Evolutionary conservation across 352 stramenopile species (phyloP).

Genomic region (Pythium insidiosum): DNA sequence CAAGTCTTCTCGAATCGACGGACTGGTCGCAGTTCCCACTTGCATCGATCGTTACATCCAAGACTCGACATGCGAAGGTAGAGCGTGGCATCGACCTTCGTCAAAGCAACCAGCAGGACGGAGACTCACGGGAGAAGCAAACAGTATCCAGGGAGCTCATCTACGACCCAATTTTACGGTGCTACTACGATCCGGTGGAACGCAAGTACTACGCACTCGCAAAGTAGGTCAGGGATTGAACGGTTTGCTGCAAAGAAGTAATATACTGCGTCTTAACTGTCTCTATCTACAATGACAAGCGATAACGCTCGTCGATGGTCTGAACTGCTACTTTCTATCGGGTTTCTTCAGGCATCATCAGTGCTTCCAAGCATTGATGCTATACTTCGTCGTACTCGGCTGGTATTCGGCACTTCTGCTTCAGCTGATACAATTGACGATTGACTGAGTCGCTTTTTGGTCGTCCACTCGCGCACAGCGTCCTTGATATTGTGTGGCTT

Average conservation of each 20-base stretch:
- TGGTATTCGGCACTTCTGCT: slow-evolving; percentile 6
- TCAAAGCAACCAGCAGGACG: slow-evolving; percentile 1
- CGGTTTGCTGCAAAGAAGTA: slow-evolving; percentile 5
- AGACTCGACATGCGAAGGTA: background rate
- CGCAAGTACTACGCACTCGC: slow-evolving; percentile 79
- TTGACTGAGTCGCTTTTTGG: slow-evolving; percentile 28
- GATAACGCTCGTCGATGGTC: too few species aligned
- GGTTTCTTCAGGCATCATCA: slow-evolving; percentile 24
- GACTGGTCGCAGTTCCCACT: slow-evolving; percentile 38
- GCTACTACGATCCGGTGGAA: slow-evolving; percentile 72
- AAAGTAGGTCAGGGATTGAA: slow-evolving; percentile 2
- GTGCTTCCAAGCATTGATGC: slow-evolving; percentile 35
- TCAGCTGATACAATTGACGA: slow-evolving; percentile 1
- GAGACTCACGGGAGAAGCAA: slow-evolving; percentile 3
- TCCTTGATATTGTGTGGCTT: slow-evolving; percentile 84
- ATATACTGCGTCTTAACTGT: too few species aligned
- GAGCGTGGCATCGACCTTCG: too few species aligned
- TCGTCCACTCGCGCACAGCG: slow-evolving; percentile 42
- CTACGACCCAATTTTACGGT: slow-evolving; percentile 77
- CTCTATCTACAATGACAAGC: too few species aligned
- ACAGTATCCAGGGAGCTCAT: slow-evolving; percentile 54
- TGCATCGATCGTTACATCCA: slow-evolving; percentile 1
- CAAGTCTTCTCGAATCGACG: slow-evolving; percentile 55
- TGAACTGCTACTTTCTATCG: slow-evolving; percentile 7
- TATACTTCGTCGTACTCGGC: slow-evolving; percentile 28